phyloP scores from a whole-genome alignment of 176 grass and related monocot species.

The Stipa capillata region DNA sequence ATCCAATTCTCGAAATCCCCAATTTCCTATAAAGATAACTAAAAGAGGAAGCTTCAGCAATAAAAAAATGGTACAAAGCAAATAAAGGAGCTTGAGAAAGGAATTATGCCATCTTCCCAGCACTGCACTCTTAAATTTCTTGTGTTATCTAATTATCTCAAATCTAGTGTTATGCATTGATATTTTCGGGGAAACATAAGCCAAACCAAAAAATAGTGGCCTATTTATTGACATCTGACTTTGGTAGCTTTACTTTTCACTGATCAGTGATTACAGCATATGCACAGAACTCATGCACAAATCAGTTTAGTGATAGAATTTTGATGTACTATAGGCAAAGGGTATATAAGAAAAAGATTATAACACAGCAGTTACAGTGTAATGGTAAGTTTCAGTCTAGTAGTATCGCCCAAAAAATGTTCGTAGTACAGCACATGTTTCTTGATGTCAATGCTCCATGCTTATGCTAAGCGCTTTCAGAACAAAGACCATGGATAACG shows the following conservation, averaged over 20 bases:
- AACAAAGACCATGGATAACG: neutral
- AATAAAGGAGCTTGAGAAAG: neutral
- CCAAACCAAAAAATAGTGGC: neutral
- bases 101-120: neutral
- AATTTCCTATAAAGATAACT: slow-evolving; percentile 52
- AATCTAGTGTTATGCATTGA: neutral
- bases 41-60: neutral
- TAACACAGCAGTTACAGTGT: neutral
- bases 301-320: neutral
- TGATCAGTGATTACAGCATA: neutral
- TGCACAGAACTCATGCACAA: neutral
- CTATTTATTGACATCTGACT: neutral
- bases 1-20: slow-evolving; percentile 96
- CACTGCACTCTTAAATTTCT: neutral
- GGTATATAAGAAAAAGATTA: neutral
- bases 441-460: too few relatives aligned
- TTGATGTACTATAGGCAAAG: neutral
- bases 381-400: neutral
- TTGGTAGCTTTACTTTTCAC: neutral
- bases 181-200: neutral
- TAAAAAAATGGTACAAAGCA: neutral
- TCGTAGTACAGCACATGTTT: too few relatives aligned
- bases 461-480: neutral
- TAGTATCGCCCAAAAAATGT: neutral
- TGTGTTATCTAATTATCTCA: neutral